Evolutionary conservation across 768 basidiomycete genomes (phyloP).

Genomic region (Mrakia gelida): DNA sequence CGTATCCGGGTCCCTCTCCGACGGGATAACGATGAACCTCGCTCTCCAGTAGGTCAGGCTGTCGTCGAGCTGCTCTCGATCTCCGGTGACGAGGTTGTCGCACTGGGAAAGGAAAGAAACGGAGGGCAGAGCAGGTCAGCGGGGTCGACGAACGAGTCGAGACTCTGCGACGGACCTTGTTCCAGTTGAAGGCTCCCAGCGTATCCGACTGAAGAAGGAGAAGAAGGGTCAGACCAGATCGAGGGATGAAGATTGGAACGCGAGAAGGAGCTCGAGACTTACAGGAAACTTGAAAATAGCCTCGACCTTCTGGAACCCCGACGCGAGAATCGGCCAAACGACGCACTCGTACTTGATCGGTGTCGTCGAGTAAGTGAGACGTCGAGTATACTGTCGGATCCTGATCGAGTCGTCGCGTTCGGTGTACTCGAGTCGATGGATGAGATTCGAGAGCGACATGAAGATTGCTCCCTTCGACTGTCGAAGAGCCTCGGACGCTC

Average conservation of each 20-base stretch:
- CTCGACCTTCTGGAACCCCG: slow-evolving; percentile 74
- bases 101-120: background rate
- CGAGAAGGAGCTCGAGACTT: background rate
- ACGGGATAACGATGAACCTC: slow-evolving; percentile 84
- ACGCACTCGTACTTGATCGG: slow-evolving; percentile 77
- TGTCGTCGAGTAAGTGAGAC: slow-evolving; percentile 50
- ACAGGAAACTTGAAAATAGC: slow-evolving; percentile 70
- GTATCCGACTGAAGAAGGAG: background rate
- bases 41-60: slow-evolving; percentile 28
- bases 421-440: slow-evolving; percentile 82
- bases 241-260: background rate
- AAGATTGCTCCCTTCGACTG: slow-evolving; percentile 19
- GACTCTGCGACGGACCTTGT: slow-evolving; percentile 9
- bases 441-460: slow-evolving; percentile 59
- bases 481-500: slow-evolving; percentile 31
- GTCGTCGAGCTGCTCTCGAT: slow-evolving; percentile 1
- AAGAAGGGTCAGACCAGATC: background rate
- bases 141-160: too few relatives aligned
- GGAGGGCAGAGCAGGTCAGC: background rate
- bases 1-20: slow-evolving; percentile 58
- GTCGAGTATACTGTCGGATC: slow-evolving; percentile 76
- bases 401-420: slow-evolving; percentile 71
- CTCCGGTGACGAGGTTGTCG: slow-evolving; percentile 27
- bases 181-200: slow-evolving; percentile 5
- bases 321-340: slow-evolving; percentile 88